A percentile compares a stretch with the other conserved stretches of the same genome.
phyloP scores from a whole-genome alignment of 2,329 filamentous ascomycete species.

The Monosporascus sp. region DNA sequence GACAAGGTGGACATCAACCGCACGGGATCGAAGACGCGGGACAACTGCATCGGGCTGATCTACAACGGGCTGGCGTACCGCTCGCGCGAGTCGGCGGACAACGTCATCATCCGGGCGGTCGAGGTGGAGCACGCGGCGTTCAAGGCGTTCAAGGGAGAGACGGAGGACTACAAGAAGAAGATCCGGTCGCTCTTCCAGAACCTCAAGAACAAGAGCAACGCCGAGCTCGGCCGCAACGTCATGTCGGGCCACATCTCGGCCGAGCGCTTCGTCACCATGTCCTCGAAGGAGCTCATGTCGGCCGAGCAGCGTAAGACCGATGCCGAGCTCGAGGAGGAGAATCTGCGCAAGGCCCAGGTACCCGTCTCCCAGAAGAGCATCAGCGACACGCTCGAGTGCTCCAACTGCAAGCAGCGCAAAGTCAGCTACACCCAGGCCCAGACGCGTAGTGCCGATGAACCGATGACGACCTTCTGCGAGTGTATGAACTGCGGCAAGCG shows the following conservation, averaged over 20 bases:
- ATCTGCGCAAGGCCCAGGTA: slow-evolving; percentile 96
- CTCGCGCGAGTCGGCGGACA: slow-evolving; percentile 64
- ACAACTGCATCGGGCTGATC: slow-evolving; percentile 83
- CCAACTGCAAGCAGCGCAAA: slow-evolving; percentile 88
- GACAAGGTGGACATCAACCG: slow-evolving; percentile 75
- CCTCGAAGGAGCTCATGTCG: slow-evolving; percentile 84
- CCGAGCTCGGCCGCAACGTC: slow-evolving; percentile 68
- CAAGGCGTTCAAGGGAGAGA: slow-evolving; percentile 63
- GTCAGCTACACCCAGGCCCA: slow-evolving; percentile 96
- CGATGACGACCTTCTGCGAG: slow-evolving; percentile 73
- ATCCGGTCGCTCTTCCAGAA: slow-evolving; percentile 91
- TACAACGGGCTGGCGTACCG: slow-evolving; percentile 81
- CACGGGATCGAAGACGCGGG: slow-evolving; percentile 67
- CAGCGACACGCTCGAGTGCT: slow-evolving; percentile 79
- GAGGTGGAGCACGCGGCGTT: slow-evolving; percentile 80
- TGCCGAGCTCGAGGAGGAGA: slow-evolving; percentile 74
- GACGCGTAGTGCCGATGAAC: slow-evolving; percentile 92
- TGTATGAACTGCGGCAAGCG: slow-evolving; percentile 64
- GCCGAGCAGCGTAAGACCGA: slow-evolving; percentile 74
- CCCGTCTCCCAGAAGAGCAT: slow-evolving; percentile 88
- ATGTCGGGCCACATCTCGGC: slow-evolving; percentile 67
- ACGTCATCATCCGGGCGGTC: slow-evolving; percentile 67
- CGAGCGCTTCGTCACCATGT: slow-evolving; percentile 77
- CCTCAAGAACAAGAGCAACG: slow-evolving; percentile 87
- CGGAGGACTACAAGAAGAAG: slow-evolving; percentile 74